Evolutionary conservation across 164 flowering plant genomes (phyloP).

Genomic region (Magnolia kwangsiensis): DNA sequence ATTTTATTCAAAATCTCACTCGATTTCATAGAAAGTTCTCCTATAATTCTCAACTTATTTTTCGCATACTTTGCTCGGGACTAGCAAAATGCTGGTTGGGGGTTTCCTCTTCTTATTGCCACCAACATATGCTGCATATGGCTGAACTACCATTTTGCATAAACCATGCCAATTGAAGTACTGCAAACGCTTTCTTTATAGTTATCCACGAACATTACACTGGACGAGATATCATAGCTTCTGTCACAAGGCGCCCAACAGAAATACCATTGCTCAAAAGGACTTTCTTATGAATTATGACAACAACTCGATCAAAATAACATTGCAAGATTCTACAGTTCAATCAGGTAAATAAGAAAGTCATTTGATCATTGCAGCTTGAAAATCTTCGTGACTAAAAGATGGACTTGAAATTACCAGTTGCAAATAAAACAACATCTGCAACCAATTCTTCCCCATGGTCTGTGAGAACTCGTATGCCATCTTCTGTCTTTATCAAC

Average conservation of each 20-base stretch:
- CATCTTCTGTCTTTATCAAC: conserved; percentile 76
- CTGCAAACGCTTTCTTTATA: too few relatives aligned
- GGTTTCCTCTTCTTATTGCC: background rate
- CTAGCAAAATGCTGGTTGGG: too few relatives aligned
- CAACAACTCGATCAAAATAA: background rate
- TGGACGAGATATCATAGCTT: background rate
- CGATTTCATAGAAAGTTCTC: too few relatives aligned
- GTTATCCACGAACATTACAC: background rate
- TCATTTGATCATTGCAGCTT: background rate
- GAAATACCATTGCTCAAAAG: background rate
- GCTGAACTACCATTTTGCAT: background rate
- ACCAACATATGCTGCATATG: background rate
- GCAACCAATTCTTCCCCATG: conserved; percentile 79
- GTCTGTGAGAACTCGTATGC: conserved; percentile 75
- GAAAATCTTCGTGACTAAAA: background rate
- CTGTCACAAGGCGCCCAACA: background rate
- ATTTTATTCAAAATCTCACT: too few relatives aligned
- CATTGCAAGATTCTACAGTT: background rate
- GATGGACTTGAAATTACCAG: conserved; percentile 48
- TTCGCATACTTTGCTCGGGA: too few relatives aligned
- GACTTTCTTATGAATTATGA: background rate
- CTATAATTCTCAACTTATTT: too few relatives aligned
- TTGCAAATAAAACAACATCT: conserved; percentile 96
- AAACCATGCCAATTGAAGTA: background rate
- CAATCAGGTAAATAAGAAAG: background rate